Base-by-base conservation (phyloP, 2,329 filamentous ascomycete genomes). In the Cytospora paraplurivora region DNA sequence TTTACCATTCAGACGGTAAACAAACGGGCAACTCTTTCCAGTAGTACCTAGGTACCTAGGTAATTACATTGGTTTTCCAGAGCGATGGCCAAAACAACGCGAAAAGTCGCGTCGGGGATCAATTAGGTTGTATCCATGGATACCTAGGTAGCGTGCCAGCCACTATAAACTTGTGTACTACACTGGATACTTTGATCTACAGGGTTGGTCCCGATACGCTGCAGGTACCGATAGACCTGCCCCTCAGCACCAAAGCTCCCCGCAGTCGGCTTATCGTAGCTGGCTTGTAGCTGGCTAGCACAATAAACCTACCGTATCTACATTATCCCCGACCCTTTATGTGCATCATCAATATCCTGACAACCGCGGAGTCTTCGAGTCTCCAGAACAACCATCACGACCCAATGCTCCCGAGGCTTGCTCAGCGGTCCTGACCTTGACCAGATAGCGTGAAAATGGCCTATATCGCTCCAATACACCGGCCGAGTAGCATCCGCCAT, bases 391-490 rank as follows among this genome's bases (percentile, higher is more conserved):
- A 19, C 21, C 49, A 56, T 51, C 49, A 47, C 44, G 37, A 49
- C 19, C 32, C 47, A 55, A 55, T 32, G 38, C 32, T 38, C 38
- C 15, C 59, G 32, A 61, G 55, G 59, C 33, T 51, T 58, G n/a
- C 47, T 19, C 53, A 34, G 38, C n/a, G 21, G 34, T 41, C 47
- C 37, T 33, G 7, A 34, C 11, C 54, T 19, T 27, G 27, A 38
- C n/a, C 47, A 54, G 32, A 41, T 12, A 59, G 55, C 51, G 27
- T 52, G 69, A 72, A 61, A 62, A 99, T 99, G 95, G 91, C 95
- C 59, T 99, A 98, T 76, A 82, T 99, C 72, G 93, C 92, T 66
- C 93, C 95, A 47, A 95, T 99, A 63, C 95, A 99, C 76, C 85
- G 88, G 71, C 90, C 95, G 32, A 97, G 92, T 75, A 96, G 92